Evolutionary conservation across 768 basidiomycete species (phyloP), one percentile per base, ranked within the genome.

Genomic region (Leccinum longicurvipes): DNA sequence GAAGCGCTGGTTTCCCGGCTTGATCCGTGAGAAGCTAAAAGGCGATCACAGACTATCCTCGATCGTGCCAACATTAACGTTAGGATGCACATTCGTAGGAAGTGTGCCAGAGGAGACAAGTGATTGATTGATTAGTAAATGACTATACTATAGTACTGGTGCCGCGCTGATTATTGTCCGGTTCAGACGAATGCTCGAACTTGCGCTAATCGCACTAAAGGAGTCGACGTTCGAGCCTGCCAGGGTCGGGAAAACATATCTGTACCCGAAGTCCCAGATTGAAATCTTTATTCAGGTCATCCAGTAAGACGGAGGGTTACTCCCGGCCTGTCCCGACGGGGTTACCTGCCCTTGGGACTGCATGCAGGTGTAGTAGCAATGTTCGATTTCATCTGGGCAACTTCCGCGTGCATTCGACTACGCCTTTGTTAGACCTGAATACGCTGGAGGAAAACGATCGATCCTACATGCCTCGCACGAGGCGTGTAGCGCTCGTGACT

Each of bases 171-270:
- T 51, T 27, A 23, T 51, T 50, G n/a, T 44, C 55, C 48, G 42
- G 48, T 42, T 31, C 61, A 96, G 94, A 72, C 92, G 93, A 15
- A 79, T 91, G 59, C 76, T 90, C 57, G 97, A 99, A 73, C 79
- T 97, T 60, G 90, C 88, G 11, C 79, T 91, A 3, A 84, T 87
- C 21, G 86, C 98, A 59, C n/a, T n/a, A n/a, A n/a, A n/a, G n/a
- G 90, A 92, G 74, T 86, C 91, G 27, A 98, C 97, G 0, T 98
- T 99, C 67, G 96, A 98, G 67, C 93, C 95, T 41, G 93, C n/a
- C n/a, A n/a, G n/a, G n/a, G n/a, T 96, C 54, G 83, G 98, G 24
- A 90, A 93, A 68, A 89, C 89, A 7, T 81, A 80, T 57, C 81
- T 99, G 45, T 98, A 97, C 73, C 96, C 96, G 21, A 86, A 96